Percentiles rank a stretch among this genome's conserved stretches.
phyloP scores from a whole-genome alignment of 163 green algal genomes.

The Chlorella variabilis region DNA sequence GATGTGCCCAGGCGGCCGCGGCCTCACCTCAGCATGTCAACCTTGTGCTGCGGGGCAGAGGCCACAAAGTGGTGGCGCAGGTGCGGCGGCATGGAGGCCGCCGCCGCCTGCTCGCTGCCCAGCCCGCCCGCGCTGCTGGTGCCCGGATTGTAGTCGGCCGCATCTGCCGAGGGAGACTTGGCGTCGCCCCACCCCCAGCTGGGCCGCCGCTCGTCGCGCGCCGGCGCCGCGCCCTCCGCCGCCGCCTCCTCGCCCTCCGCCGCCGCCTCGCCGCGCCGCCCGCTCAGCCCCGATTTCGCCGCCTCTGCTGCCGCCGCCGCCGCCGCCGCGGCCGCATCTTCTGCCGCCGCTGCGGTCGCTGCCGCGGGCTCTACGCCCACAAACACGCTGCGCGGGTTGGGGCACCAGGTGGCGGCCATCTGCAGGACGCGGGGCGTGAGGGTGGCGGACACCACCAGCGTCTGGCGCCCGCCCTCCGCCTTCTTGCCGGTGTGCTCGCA shows the following conservation, averaged over 20 bases:
- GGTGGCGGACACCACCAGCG: constrained; percentile 92
- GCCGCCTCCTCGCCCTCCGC: not conserved
- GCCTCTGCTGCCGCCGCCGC: constrained; percentile 1
- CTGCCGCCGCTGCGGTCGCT: not conserved
- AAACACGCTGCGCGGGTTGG: constrained; percentile 50
- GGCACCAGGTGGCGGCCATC: constrained; percentile 67
- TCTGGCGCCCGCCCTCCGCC: constrained; percentile 50
- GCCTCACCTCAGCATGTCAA: constrained; percentile 78
- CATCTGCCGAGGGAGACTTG: constrained; percentile 24
- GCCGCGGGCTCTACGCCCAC: constrained; percentile 11
- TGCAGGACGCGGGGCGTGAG: constrained; percentile 71
- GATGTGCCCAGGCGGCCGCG: too few relatives aligned
- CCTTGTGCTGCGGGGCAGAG: constrained; percentile 47
- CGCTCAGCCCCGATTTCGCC: not conserved
- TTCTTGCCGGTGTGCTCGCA: constrained; percentile 69
- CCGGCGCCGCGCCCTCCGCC: too few relatives aligned
- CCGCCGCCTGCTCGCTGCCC: constrained; percentile 45
- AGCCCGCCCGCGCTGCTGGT: constrained; percentile 69
- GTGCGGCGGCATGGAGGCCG: constrained; percentile 77
- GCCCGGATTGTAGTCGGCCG: constrained; percentile 8
- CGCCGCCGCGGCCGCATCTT: too few relatives aligned
- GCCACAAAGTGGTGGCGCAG: constrained; percentile 80
- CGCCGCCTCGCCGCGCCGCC: not conserved
- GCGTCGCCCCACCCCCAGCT: constrained; percentile 41
- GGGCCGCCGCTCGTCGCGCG: constrained; percentile 2